Evolutionary conservation across 306 rosid species (phyloP).

Genomic region (Lablab purpureus): DNA sequence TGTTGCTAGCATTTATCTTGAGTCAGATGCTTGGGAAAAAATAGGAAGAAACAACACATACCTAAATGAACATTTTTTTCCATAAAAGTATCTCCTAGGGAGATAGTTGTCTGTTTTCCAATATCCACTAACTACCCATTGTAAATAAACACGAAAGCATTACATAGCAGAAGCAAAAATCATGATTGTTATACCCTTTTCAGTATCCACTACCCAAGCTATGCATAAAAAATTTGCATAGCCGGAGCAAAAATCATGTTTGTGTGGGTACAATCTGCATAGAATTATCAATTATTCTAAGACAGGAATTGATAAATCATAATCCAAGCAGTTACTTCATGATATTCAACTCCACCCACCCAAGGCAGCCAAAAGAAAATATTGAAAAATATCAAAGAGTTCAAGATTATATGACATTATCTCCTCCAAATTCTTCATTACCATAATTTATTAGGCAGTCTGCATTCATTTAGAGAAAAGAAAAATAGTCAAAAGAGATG

Average conservation of each 20-base stretch:
- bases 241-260: constrained; percentile 38
- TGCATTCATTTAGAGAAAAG: constrained; percentile 13
- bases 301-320: constrained; percentile 4
- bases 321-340: constrained; percentile 10
- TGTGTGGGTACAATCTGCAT: constrained; percentile 4
- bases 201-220: constrained; percentile 30
- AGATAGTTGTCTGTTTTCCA: constrained; percentile 18
- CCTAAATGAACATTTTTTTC: no score
- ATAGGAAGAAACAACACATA: constrained; percentile 17
- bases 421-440: constrained; percentile 32
- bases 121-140: constrained; percentile 22
- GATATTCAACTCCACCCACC: neutral
- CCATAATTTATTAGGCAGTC: constrained; percentile 12
- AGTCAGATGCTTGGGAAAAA: constrained; percentile 5
- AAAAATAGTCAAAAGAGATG: neutral
- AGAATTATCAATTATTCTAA: constrained; percentile 22
- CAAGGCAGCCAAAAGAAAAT: constrained; percentile 16
- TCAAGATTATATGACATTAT: constrained; percentile 24
- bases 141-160: neutral
- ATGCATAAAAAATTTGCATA: constrained; percentile 2
- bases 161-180: constrained; percentile 35
- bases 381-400: constrained; percentile 19
- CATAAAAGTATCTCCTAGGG: neutral
- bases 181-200: constrained; percentile 28
- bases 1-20: neutral